Conservation (phyloP, 129 eudicot genomes). For the Cynara cardunculus region DNA sequence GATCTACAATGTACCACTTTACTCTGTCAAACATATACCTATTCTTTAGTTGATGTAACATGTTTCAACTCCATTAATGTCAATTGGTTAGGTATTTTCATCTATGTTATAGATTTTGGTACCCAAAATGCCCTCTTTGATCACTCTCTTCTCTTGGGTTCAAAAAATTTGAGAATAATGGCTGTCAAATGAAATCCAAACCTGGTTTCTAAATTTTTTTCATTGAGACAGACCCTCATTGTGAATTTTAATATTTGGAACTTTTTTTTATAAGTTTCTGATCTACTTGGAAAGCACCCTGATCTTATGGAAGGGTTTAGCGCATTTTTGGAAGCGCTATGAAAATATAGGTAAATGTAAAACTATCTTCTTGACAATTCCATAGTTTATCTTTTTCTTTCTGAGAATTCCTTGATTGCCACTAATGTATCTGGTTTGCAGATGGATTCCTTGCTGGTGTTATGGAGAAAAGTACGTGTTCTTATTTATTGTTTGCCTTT, state of each 20-base stretch:
- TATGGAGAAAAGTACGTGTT: constrained; percentile 82
- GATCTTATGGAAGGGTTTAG: constrained; percentile 98
- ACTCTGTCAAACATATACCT: background rate
- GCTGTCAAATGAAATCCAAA: background rate
- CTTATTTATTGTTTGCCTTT: background rate
- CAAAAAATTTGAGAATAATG: too few relatives aligned
- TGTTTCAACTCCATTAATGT: background rate
- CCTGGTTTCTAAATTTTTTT: background rate
- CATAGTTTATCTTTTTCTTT: background rate
- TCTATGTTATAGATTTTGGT: background rate
- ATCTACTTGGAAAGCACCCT: constrained; percentile 87
- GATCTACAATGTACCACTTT: background rate
- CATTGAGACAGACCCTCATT: background rate
- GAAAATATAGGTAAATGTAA: constrained; percentile 67
- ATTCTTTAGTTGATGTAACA: too few relatives aligned
- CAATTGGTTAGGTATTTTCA: background rate
- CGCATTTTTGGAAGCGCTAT: constrained; percentile 78
- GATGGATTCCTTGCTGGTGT: constrained; percentile 99
- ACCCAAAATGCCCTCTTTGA: background rate
- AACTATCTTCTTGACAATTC: background rate
- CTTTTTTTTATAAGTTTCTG: constrained; percentile 63
- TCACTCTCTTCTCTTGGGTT: background rate
- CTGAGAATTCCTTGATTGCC: background rate
- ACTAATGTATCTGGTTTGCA: constrained; percentile 33
- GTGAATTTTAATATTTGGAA: background rate